Evolutionary conservation across 306 rosid species (phyloP).

Genomic region (Cucumis melo): DNA sequence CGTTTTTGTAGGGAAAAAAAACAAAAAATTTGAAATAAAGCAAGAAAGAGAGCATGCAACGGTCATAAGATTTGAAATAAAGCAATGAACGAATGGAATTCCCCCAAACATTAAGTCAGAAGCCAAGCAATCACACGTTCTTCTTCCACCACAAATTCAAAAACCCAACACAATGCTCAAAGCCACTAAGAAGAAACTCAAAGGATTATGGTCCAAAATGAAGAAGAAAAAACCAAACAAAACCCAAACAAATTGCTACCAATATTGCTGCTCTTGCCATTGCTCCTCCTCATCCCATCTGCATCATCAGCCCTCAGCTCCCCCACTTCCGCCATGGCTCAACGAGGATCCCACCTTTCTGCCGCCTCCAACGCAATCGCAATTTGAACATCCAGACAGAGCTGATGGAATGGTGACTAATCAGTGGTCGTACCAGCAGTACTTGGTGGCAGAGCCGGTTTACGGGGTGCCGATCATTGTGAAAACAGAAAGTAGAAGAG

Average conservation of each 20-base stretch:
- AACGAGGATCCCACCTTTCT: not conserved
- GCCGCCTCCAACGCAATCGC: not conserved
- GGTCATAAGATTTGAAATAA: not conserved
- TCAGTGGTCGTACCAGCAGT: slow-evolving; percentile 22
- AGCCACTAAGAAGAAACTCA: slow-evolving; percentile 46
- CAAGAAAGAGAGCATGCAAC: not conserved
- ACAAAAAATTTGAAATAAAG: no score
- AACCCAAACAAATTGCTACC: not conserved
- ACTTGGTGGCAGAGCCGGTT: slow-evolving; percentile 22
- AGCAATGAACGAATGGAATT: not conserved
- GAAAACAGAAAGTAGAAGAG: not conserved
- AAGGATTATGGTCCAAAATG: slow-evolving; percentile 30
- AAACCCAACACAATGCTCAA: slow-evolving; percentile 13
- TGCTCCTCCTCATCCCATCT: slow-evolving; percentile 4
- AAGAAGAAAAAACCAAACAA: slow-evolving; percentile 21
- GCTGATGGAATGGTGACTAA: not conserved
- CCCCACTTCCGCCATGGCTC: slow-evolving; percentile 48
- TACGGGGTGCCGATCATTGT: slow-evolving; percentile 19
- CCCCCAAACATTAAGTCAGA: no score
- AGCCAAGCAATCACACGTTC: no score
- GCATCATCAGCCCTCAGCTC: slow-evolving; percentile 33
- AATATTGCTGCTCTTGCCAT: not conserved
- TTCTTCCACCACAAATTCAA: not conserved
- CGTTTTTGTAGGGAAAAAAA: not conserved
- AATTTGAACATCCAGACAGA: no score